Evolutionary conservation across 2,329 filamentous ascomycete species (phyloP), one percentile per base, ranked within the genome.

Genomic region (Talaromyces pinophilus): DNA sequence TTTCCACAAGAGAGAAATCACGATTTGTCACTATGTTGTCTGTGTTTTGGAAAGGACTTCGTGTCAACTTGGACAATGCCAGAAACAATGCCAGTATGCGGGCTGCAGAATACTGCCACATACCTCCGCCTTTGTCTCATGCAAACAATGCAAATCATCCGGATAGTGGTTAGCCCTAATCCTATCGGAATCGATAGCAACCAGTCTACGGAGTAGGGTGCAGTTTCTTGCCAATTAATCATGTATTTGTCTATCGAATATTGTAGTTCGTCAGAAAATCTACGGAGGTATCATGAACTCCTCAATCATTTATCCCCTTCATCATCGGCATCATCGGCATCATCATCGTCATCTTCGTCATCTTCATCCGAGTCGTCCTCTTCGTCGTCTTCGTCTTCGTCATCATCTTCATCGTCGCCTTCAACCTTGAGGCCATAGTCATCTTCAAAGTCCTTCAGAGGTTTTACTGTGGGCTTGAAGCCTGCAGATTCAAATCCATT

Each of bases 371-470:
- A 75, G 25, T 79, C 80, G 0, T 87, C 82, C 17, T 62, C 50
- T 40, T 77, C 76, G 28, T 79, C 80, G 0, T 87, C 83, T 0
- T 84, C 83, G 0, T 82, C 82, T 0, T 83, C 82, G 40, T 85
- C 83, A 0, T 84, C 83, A 0, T 86, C 86, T 2, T 87, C 87
- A 3, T 87, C 86, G 0, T 84, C 87, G 2, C 85, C 86, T 1
- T 82, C 83, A 2, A 84, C 84, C 76, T 90, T 85, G 57, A 97
- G 80, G 0, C 94, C 94, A 75, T 98, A 98, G 73, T 93, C 92
- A 69, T 97, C 92, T 77, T 96, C 88, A 78, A 96, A 98, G 72
- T 91, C 86, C 50, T 88, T 87, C 60, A 98, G 83, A 33, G 89
- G 84, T 74, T 89, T 89, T 46, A 91, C 85, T 74, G 92, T 86